A percentile compares a stretch with the other conserved stretches of the same genome.
phyloP scores from a whole-genome alignment of 208 protist genomes.

The Trichomonas tenax region DNA sequence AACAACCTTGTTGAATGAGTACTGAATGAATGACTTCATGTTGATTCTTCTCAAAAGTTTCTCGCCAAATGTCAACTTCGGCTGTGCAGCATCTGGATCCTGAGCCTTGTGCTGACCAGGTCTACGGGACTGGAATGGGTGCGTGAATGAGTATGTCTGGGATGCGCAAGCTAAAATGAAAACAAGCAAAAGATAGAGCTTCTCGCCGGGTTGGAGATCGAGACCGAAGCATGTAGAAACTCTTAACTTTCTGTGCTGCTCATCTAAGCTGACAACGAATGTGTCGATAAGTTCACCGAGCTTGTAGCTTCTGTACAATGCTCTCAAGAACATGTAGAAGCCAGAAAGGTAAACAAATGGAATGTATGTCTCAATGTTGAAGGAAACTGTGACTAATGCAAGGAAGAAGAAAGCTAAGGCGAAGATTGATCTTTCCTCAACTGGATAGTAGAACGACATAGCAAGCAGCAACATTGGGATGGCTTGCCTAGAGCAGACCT shows the following conservation, averaged over 20 bases:
- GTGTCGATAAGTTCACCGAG: not conserved
- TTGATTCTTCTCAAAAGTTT: not conserved
- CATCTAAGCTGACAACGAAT: not conserved
- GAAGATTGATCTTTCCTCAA: not conserved
- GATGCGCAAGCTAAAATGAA: not conserved
- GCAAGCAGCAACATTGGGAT: not conserved
- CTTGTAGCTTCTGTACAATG: not conserved
- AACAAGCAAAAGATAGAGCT: not conserved
- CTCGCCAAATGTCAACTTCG: not conserved
- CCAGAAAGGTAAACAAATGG: not conserved
- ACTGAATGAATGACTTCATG: not conserved
- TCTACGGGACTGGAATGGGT: not conserved
- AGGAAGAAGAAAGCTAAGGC: not conserved
- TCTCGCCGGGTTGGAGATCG: not conserved
- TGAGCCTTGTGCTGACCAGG: not conserved
- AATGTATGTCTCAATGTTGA: not conserved
- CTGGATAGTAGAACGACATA: not conserved
- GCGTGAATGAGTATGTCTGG: not conserved
- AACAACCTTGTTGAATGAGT: not conserved
- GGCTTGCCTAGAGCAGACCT: not conserved
- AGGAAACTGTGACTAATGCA: not conserved
- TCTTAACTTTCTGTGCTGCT: not conserved
- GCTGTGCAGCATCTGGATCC: not conserved
- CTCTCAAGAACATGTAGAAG: not conserved
- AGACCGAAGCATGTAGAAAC: not conserved